phyloP scores from a whole-genome alignment of 2,329 filamentous ascomycete species.

The Cordyceps militaris region DNA sequence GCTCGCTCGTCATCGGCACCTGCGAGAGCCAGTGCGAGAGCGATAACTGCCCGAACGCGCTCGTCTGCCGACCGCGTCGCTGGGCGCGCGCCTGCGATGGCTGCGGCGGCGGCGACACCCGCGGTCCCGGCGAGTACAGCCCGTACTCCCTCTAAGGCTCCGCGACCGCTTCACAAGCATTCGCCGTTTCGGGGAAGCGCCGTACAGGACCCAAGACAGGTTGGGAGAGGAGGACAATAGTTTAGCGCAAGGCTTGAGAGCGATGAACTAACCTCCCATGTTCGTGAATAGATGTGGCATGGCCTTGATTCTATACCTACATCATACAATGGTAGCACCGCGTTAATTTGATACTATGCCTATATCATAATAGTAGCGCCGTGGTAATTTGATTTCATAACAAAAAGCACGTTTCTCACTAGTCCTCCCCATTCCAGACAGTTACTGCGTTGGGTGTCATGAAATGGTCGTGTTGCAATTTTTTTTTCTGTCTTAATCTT shows the following conservation, averaged over 20 bases:
- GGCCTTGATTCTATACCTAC: no score
- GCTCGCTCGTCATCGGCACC: slow-evolving; percentile 5
- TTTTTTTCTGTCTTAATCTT: background rate
- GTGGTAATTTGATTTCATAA: no score
- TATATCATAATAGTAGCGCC: no score
- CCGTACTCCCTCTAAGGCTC: background rate
- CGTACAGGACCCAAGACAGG: background rate
- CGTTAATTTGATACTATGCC: no score
- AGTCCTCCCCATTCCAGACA: no score
- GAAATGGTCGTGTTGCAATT: no score
- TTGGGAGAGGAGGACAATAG: background rate
- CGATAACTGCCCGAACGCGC: slow-evolving; percentile 5
- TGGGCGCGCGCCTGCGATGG: slow-evolving; percentile 7
- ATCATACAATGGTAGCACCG: no score
- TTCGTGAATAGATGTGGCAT: no score
- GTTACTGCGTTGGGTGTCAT: no score
- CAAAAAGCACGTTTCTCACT: no score
- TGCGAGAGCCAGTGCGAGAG: slow-evolving; percentile 8
- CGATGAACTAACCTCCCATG: background rate
- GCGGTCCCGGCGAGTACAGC: slow-evolving; percentile 8
- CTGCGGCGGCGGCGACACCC: background rate
- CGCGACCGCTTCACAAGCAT: no score
- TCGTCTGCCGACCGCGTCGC: slow-evolving; percentile 6
- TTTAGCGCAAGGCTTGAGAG: background rate
- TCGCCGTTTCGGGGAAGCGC: no score